Percentiles rank a stretch among this genome's conserved stretches.
Conservation (phyloP, 345 rosid genomes). For the Populus alba region DNA sequence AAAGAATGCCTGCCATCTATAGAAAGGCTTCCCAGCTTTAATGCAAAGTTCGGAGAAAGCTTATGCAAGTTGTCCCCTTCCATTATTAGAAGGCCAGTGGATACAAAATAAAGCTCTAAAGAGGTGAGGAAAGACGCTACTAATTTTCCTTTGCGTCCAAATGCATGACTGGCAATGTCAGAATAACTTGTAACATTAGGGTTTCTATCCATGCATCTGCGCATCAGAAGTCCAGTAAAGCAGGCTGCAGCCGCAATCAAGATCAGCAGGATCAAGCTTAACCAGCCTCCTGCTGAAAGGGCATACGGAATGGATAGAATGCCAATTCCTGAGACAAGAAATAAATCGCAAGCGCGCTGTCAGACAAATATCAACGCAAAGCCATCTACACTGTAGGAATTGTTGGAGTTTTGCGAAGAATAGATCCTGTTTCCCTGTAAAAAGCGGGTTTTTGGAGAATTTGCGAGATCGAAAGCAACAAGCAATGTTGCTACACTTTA, state of each 20-base stretch:
- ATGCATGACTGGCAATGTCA: conserved; percentile 39
- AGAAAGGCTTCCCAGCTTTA: conserved; percentile 24
- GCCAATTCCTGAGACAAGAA: conserved; percentile 31
- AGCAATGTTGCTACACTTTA: no score
- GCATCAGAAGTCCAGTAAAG: conserved; percentile 38
- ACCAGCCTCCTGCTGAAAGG: conserved; percentile 49
- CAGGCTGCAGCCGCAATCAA: conserved; percentile 35
- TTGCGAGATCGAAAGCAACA: no score
- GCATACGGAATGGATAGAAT: conserved; percentile 49
- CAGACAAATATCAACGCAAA: no score
- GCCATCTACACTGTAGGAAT: no score
- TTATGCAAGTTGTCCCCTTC: conserved; percentile 51
- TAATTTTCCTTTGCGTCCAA: conserved; percentile 42
- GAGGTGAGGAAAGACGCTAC: conserved; percentile 38
- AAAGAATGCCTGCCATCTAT: conserved; percentile 34
- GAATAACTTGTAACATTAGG: conserved; percentile 30
- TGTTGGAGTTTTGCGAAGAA: no score
- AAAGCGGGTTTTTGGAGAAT: no score
- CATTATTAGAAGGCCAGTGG: conserved; percentile 42
- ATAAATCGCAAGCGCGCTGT: no score
- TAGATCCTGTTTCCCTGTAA: no score
- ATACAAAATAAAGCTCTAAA: conserved; percentile 45
- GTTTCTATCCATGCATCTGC: conserved; percentile 38
- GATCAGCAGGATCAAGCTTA: conserved; percentile 37
- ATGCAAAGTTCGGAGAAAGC: conserved; percentile 32